phyloP scores from a whole-genome alignment of 2,329 filamentous ascomycete species.

The Zasmidium angulare region DNA sequence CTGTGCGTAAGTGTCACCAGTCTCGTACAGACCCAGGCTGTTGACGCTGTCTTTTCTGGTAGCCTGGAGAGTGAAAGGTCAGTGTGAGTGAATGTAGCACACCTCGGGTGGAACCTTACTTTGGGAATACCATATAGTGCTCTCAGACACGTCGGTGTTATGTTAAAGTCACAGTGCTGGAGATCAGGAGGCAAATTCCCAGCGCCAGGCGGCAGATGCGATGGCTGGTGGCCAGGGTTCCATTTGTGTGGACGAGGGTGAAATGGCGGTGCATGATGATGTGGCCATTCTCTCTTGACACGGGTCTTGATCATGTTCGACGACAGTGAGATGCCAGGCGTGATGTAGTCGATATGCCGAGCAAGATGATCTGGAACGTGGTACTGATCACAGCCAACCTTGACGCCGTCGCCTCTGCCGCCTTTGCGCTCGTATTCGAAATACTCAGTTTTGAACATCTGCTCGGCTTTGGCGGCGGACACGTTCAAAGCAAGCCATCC shows the following conservation, averaged over 20 bases:
- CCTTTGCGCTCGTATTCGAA: conserved; percentile 28
- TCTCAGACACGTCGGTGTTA: conserved; percentile 45
- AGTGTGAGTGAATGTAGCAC: too few relatives aligned
- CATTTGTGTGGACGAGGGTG: background rate
- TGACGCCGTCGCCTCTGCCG: conserved; percentile 25
- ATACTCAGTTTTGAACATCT: conserved; percentile 40
- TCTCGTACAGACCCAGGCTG: conserved; percentile 19
- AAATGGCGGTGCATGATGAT: background rate
- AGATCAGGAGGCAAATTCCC: conserved; percentile 17
- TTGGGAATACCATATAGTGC: conserved; percentile 45
- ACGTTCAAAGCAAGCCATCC: conserved; percentile 44
- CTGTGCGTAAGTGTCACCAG: conserved; percentile 18
- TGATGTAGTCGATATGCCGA: conserved; percentile 56
- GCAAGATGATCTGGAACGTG: conserved; percentile 40
- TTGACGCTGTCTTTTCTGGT: conserved; percentile 15
- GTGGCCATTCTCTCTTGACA: background rate
- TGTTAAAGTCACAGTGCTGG: conserved; percentile 20
- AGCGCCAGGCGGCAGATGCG: background rate
- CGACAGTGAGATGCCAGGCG: conserved; percentile 52
- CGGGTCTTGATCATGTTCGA: conserved; percentile 17
- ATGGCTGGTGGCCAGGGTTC: background rate
- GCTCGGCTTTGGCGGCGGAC: conserved; percentile 37
- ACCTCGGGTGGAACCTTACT: background rate
- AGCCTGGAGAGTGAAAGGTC: background rate
- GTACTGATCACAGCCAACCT: conserved; percentile 44